Evolutionary conservation across 768 basidiomycete species (phyloP).

Genomic region (Tulasnella sp.): DNA sequence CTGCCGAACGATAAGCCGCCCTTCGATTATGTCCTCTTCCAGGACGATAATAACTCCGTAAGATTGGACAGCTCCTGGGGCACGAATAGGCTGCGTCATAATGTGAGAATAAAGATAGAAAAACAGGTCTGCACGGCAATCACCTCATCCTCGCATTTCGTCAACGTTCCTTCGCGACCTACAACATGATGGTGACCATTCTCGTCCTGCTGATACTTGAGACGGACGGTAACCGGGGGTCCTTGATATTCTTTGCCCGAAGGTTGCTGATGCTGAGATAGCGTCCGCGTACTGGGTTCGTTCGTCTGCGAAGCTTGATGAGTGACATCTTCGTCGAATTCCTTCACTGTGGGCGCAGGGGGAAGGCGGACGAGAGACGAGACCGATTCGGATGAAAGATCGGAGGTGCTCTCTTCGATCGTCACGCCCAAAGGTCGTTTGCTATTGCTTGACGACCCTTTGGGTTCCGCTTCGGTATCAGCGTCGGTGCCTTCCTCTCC

Average conservation of each 20-base stretch:
- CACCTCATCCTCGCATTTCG: slow-evolving; percentile 69
- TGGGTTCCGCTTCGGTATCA: background rate
- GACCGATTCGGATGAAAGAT: background rate
- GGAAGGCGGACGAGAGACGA: slow-evolving; percentile 8
- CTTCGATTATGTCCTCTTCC: slow-evolving; percentile 44
- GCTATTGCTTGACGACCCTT: background rate
- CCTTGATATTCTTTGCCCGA: background rate
- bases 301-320: background rate
- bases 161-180: slow-evolving; percentile 54
- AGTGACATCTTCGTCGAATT: background rate
- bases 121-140: slow-evolving; percentile 6
- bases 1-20: slow-evolving; percentile 51
- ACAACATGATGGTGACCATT: slow-evolving; percentile 60
- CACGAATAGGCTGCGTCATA: slow-evolving; percentile 54
- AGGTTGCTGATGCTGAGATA: background rate
- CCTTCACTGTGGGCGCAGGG: background rate
- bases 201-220: slow-evolving; percentile 49
- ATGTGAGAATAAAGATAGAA: background rate
- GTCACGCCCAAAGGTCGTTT: background rate
- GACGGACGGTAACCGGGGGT: slow-evolving; percentile 41
- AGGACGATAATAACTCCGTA: slow-evolving; percentile 72
- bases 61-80: slow-evolving; percentile 70
- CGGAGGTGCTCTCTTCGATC: background rate
- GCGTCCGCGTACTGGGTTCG: background rate
- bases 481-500: background rate